Evolutionary conservation across 257 asterid species (phyloP).

Genomic region (Paulownia fortunei): DNA sequence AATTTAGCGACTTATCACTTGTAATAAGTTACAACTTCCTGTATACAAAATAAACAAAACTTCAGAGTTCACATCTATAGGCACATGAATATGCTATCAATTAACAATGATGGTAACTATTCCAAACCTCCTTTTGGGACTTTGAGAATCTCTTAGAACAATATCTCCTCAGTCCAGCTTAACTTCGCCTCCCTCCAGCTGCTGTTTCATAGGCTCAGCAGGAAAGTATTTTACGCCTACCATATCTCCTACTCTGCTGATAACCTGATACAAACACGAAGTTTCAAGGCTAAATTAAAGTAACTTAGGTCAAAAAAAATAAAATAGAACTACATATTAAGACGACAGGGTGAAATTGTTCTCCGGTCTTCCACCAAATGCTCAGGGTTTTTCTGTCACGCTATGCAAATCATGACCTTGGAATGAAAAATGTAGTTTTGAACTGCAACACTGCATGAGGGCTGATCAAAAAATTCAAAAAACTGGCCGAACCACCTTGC

Average conservation of each 20-base stretch:
- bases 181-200: conserved; percentile 50
- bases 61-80: neutral
- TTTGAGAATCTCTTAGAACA: neutral
- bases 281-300: neutral
- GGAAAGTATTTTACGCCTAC: conserved; percentile 74
- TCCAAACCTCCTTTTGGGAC: conserved; percentile 3
- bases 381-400: neutral
- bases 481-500: too few relatives aligned
- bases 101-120: neutral
- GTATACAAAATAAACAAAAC: conserved; percentile 16
- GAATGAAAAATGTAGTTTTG: neutral
- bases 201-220: conserved; percentile 67
- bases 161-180: conserved; percentile 48
- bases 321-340: too few relatives aligned
- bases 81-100: neutral
- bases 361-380: too few relatives aligned
- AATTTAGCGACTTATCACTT: conserved; percentile 1
- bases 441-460: neutral
- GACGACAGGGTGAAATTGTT: too few relatives aligned
- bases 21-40: neutral
- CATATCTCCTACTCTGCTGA: conserved; percentile 71
- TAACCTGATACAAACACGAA: conserved; percentile 45
- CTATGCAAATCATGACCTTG: neutral
- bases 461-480: too few relatives aligned
- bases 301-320: neutral